These are phyloP conservation scores for Turritis glabra DNA, from an alignment of 345 rosid genomes.

Conservation along the genomic window DNA sequence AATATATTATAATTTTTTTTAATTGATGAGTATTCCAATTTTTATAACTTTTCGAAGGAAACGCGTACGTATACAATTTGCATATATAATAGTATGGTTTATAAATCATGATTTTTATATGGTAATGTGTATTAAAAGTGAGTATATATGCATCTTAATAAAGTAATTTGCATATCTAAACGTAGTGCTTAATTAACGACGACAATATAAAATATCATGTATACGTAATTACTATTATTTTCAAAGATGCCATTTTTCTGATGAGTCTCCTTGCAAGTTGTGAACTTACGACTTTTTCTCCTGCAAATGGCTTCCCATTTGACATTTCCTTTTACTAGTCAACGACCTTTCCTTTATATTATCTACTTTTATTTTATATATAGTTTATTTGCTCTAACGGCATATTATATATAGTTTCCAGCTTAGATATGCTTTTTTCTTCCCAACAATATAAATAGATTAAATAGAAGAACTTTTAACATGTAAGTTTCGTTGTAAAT, in stretches of 20 bases:
- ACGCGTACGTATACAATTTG: constrained; percentile 1
- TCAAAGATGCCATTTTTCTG: constrained; percentile 34
- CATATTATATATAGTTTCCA: background rate
- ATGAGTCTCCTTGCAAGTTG: constrained; percentile 27
- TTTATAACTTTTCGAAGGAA: background rate
- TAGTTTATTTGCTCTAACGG: background rate
- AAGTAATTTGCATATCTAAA: constrained; percentile 36
- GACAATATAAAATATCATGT: background rate
- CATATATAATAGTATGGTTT: constrained; percentile 5
- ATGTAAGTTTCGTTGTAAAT: background rate
- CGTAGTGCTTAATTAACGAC: constrained; percentile 33
- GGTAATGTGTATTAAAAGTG: constrained; percentile 14
- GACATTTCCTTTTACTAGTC: constrained; percentile 6
- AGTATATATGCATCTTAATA: constrained; percentile 41
- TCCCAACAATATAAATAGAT: background rate
- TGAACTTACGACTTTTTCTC: constrained; percentile 22
- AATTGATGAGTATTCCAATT: background rate
- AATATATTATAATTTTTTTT: background rate
- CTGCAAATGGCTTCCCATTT: constrained; percentile 16
- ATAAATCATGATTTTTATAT: background rate
- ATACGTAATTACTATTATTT: constrained; percentile 11
- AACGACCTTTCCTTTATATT: constrained; percentile 7
- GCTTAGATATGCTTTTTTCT: background rate
- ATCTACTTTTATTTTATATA: background rate
- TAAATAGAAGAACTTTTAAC: background rate